Conservation (phyloP, 2,329 filamentous ascomycete genomes). For the Monascus ruber region DNA sequence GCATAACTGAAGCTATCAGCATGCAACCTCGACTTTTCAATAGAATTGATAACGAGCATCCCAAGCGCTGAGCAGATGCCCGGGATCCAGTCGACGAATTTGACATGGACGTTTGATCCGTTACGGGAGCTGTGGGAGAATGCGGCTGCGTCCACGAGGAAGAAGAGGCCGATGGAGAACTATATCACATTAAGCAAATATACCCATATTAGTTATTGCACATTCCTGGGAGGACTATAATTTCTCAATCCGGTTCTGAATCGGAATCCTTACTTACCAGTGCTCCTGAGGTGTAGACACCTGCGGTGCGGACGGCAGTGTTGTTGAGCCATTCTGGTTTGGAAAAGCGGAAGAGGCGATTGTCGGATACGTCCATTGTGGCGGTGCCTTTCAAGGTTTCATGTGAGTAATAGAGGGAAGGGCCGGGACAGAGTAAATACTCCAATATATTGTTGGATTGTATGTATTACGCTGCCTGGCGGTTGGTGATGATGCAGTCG, state of each 20-base stretch:
- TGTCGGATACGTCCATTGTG: conserved; percentile 34
- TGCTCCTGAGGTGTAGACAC: conserved; percentile 56
- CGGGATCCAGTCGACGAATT: conserved; percentile 62
- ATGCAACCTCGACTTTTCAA: conserved; percentile 55
- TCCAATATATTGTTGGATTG: too few relatives aligned
- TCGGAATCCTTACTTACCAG: conserved; percentile 38
- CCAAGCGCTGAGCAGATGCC: conserved; percentile 58
- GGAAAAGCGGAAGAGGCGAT: conserved; percentile 55
- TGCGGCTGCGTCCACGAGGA: conserved; percentile 54
- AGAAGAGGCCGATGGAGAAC: conserved; percentile 61
- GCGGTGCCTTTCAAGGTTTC: too few relatives aligned
- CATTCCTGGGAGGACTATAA: conserved; percentile 1
- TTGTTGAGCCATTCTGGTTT: conserved; percentile 58
- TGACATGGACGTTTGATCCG: conserved; percentile 51
- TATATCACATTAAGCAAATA: conserved; percentile 16
- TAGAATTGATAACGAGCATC: conserved; percentile 62
- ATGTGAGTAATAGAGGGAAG: too few relatives aligned
- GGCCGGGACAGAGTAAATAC: too few relatives aligned
- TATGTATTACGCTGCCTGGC: not conserved
- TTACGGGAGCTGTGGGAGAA: conserved; percentile 53
- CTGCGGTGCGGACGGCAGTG: conserved; percentile 50
- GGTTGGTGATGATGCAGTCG: conserved; percentile 10
- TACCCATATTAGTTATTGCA: not conserved
- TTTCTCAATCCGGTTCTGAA: conserved; percentile 1
- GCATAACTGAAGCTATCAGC: conserved; percentile 55